phyloP scores from a whole-genome alignment of 345 rosid genomes.

The Lepidium didymum region DNA sequence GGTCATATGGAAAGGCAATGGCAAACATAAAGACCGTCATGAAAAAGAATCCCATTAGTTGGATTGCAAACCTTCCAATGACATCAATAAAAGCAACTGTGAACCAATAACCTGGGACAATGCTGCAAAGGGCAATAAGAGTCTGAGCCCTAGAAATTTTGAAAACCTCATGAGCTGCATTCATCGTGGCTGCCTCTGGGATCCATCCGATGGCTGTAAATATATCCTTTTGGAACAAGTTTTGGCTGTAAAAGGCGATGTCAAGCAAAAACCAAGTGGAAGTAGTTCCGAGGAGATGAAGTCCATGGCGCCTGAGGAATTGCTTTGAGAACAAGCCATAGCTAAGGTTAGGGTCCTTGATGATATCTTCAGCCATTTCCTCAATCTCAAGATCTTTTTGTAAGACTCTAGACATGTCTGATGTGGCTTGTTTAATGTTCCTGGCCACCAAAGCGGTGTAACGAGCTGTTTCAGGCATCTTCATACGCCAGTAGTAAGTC shows the following conservation, averaged over 20 bases:
- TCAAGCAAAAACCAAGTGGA: constrained; percentile 63
- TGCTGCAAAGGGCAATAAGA: constrained; percentile 55
- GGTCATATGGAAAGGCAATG: constrained; percentile 64
- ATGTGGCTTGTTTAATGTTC: constrained; percentile 41
- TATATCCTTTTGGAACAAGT: constrained; percentile 63
- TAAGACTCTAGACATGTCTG: constrained; percentile 44
- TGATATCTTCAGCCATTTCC: constrained; percentile 4
- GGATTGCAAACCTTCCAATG: constrained; percentile 54
- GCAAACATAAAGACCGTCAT: constrained; percentile 75
- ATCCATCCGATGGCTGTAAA: constrained; percentile 65
- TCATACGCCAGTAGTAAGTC: constrained; percentile 69
- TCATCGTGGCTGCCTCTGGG: constrained; percentile 51
- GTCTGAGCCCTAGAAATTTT: constrained; percentile 60
- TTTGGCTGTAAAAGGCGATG: constrained; percentile 64
- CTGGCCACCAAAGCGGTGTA: constrained; percentile 48
- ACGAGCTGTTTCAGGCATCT: constrained; percentile 80
- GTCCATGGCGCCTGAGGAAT: constrained; percentile 45
- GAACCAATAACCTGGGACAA: constrained; percentile 70
- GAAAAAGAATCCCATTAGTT: constrained; percentile 65
- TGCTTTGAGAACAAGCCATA: constrained; percentile 45
- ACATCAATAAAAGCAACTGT: constrained; percentile 47
- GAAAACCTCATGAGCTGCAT: constrained; percentile 48
- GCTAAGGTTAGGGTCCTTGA: constrained; percentile 11
- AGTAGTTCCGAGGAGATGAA: constrained; percentile 49
- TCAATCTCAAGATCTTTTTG: constrained; percentile 34